Base-by-base conservation (phyloP, 306 rosid species). In the Styphnolobium japonicum region DNA sequence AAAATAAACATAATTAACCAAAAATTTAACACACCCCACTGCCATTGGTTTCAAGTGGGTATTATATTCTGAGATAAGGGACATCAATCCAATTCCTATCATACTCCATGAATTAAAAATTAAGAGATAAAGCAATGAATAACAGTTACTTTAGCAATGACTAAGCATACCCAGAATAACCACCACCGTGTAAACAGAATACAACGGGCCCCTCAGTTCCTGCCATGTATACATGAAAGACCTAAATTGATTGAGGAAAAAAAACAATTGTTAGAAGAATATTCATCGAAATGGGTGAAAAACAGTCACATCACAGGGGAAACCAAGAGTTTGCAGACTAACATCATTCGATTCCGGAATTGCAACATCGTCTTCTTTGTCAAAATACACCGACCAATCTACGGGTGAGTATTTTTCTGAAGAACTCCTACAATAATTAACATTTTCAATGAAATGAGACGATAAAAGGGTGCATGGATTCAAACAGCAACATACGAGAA, bases 121-220 rank as follows among this genome's bases (percentile, higher is more conserved):
- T 10, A 61, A 18, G 67, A 34, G 51, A 67, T 1, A 42, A 51
- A 69, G n/a, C 4, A 40, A n/a, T 1, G 6, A 42, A 22, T 40
- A 67, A 46, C 23, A 68, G 3, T 57, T 7, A 31, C 18, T 53
- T 10, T 5, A 58, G 80, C 16, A 52, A 49, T 29, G 68, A 29
- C 12, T 27, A 29, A 76, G 18, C 90, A 84, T 89, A 95, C 98
- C 98, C 98, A 39, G 94, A 91, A 83, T 85, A 92, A 58, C 98
- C 98, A 64, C 98, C 98, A 79, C 98, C 98, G 62, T 95, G 98
- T 37, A 95, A 87, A 85, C 96, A 95, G 78, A 95, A 90, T 16
- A 95, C 94, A 79, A 95, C 97, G 0, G 98, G 98, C 0, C 98
- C 98, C 84, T 95, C 98, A 40, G 88, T 88, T 91, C 98, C 98